Evolutionary conservation across 192 early-diverging fungal species (phyloP).

Genomic region (Rhizoclosmatium globosum): DNA sequence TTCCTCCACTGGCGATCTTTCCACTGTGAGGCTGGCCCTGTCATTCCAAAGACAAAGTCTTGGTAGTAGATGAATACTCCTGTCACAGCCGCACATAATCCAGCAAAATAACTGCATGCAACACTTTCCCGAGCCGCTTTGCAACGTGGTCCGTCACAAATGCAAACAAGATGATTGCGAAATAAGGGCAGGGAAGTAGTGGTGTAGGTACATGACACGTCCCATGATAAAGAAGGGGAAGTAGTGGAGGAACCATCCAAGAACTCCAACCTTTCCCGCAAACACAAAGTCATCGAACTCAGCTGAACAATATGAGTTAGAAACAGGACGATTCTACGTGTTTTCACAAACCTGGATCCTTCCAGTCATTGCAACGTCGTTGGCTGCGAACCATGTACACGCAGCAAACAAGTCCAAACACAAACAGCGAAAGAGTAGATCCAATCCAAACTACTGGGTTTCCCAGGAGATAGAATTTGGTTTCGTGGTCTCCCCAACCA

Average conservation of each 20-base stretch:
- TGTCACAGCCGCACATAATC: slow-evolving; percentile 36
- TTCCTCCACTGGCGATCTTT: slow-evolving; percentile 72
- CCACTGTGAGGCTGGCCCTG: slow-evolving; percentile 65
- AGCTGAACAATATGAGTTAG: slow-evolving; percentile 20
- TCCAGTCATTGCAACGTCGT: slow-evolving; percentile 69
- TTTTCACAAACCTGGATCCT: slow-evolving; percentile 35
- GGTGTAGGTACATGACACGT: slow-evolving; percentile 94
- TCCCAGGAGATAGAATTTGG: slow-evolving; percentile 93
- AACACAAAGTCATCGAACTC: slow-evolving; percentile 77
- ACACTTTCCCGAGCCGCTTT: slow-evolving; percentile 43
- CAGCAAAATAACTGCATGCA: slow-evolving; percentile 50
- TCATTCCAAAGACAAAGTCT: slow-evolving; percentile 84
- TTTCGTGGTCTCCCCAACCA: slow-evolving; percentile 81
- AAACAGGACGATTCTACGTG: neutral
- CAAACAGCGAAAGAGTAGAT: slow-evolving; percentile 60
- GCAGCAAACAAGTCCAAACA: slow-evolving; percentile 50
- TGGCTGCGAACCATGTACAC: slow-evolving; percentile 71
- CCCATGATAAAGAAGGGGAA: slow-evolving; percentile 96
- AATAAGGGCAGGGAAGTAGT: slow-evolving; percentile 98
- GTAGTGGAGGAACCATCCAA: slow-evolving; percentile 95
- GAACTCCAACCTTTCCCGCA: slow-evolving; percentile 72
- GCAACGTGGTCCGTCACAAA: slow-evolving; percentile 79
- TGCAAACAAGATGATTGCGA: slow-evolving; percentile 82
- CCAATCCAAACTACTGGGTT: slow-evolving; percentile 95
- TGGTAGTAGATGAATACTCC: slow-evolving; percentile 77